Base-by-base conservation (phyloP, 1,284 basidiomycete genomes). In the Rhizoctonia solani region DNA sequence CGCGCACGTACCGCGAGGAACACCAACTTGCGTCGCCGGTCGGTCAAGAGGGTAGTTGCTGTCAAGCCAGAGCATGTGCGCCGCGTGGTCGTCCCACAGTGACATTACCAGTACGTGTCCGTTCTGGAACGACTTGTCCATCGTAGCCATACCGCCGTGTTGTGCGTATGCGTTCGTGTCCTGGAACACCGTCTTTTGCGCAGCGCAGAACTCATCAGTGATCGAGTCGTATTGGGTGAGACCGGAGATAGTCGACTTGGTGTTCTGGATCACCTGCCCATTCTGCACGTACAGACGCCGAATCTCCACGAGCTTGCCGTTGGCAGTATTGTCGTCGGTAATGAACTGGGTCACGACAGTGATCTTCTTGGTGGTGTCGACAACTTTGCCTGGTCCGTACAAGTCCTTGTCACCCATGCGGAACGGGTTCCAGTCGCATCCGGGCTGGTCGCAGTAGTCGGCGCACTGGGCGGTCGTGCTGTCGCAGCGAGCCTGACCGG, bases 341-440 rank as follows among this genome's bases (percentile, higher is more conserved):
- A 83, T 68, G 79, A 84, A 84, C 73, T 85, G 83, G 55, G 83
- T 85, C 70, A 84, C 81, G 71, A 84, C 81, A 55, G 83, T 84
- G 77, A 83, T 75, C 70, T 76, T 78, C 72, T 76, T 72, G 73
- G 67, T 78, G 72, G 82, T 83, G 75, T 84, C 80, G 74, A 83
- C 78, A 67, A 77, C 81, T 71, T 73, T 67, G 73, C 81, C 81
- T 19, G 74, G 69, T 37, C 83, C 82, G 75, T 79, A 79, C 81
- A 83, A 84, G 56, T 72, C 74, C 58, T 74, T 74, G 76, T 81
- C 75, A 52, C 83, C 83, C 80, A 81, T 79, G 70, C 82, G 81
- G 77, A n/a, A n/a, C n/a, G n/a, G n/a, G n/a, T n/a, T n/a, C n/a
- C n/a, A n/a, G n/a, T n/a, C n/a, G n/a, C n/a, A n/a, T n/a, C n/a